phyloP scores from a whole-genome alignment of 2,329 filamentous ascomycete species.

The Trichoderma atrobrunneum region DNA sequence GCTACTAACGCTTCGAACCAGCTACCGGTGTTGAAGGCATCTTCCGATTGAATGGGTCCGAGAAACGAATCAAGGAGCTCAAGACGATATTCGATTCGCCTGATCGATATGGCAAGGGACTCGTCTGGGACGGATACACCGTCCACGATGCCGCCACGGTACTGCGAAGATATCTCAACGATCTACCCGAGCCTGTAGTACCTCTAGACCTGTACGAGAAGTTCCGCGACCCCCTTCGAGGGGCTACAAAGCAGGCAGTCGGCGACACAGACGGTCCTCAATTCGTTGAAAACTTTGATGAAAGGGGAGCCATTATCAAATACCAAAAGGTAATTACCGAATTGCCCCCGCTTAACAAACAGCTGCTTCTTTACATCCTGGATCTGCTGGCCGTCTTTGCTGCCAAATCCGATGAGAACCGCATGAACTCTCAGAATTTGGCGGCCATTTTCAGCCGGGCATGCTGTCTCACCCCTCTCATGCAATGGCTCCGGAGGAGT shows the following conservation, averaged over 20 bases:
- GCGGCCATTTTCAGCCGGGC: constrained; percentile 97
- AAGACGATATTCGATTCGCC: constrained; percentile 91
- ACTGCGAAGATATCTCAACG: constrained; percentile 89
- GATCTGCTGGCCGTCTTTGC: constrained; percentile 95
- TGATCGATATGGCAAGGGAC: constrained; percentile 90
- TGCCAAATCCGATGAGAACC: constrained; percentile 92
- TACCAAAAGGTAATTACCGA: constrained; percentile 93
- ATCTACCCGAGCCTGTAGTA: constrained; percentile 94
- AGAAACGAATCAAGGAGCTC: constrained; percentile 97
- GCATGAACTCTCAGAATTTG: constrained; percentile 93
- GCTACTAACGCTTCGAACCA: constrained; percentile 40
- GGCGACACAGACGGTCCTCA: constrained; percentile 67
- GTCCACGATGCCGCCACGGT: constrained; percentile 98
- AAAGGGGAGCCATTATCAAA: constrained; percentile 69
- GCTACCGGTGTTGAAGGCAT: constrained; percentile 95
- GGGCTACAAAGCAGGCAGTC: constrained; percentile 68
- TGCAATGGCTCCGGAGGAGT: constrained; percentile 93
- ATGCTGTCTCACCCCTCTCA: constrained; percentile 91
- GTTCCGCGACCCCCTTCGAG: constrained; percentile 79
- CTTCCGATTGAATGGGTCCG: constrained; percentile 91
- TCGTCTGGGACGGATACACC: constrained; percentile 96
- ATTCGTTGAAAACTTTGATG: constrained; percentile 61
- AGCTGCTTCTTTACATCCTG: constrained; percentile 91
- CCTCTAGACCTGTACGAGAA: constrained; percentile 88
- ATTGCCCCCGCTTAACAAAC: constrained; percentile 86